These are phyloP conservation scores for Rhodosporidiobolus odoratus DNA, from an alignment of 768 basidiomycete species.

Conservation along the genomic window DNA sequence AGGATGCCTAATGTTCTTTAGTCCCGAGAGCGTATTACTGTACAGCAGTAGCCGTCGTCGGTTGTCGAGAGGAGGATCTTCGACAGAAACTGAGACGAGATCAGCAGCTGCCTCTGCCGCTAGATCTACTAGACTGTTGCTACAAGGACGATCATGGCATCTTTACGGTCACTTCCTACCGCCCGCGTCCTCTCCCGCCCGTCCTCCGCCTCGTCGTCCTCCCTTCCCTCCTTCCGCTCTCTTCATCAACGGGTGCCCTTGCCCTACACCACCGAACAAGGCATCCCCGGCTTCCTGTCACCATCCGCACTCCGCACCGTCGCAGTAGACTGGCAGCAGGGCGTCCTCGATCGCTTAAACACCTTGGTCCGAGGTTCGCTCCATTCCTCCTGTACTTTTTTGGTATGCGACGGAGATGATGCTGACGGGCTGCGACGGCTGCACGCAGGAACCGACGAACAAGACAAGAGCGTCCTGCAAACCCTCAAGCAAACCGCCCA, in stretches of 20 bases:
- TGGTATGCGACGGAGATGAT: not conserved
- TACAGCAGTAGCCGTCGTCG: too few species aligned
- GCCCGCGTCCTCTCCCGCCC: not conserved
- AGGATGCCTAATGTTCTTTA: too few species aligned
- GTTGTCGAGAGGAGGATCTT: not conserved
- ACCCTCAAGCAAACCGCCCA: constrained; percentile 65
- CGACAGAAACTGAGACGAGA: too few species aligned
- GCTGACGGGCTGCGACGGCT: not conserved
- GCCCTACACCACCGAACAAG: constrained; percentile 64
- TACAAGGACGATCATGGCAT: not conserved
- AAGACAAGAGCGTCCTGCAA: constrained; percentile 60
- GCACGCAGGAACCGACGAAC: constrained; percentile 55
- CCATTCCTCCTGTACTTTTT: not conserved
- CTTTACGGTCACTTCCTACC: not conserved
- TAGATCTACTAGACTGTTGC: not conserved
- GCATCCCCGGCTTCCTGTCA: constrained; percentile 72
- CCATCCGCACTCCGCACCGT: constrained; percentile 65
- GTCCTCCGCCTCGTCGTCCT: not conserved
- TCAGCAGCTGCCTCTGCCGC: not conserved
- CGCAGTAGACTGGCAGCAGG: constrained; percentile 78
- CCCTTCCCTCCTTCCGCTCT: not conserved
- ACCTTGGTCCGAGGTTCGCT: constrained; percentile 63
- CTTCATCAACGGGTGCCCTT: constrained; percentile 50
- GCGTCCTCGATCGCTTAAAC: constrained; percentile 70
- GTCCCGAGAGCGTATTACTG: too few species aligned